Evolutionary conservation across 495 filamentous ascomycete species (phyloP).

Genomic region (Aeminium ludgeri): DNA sequence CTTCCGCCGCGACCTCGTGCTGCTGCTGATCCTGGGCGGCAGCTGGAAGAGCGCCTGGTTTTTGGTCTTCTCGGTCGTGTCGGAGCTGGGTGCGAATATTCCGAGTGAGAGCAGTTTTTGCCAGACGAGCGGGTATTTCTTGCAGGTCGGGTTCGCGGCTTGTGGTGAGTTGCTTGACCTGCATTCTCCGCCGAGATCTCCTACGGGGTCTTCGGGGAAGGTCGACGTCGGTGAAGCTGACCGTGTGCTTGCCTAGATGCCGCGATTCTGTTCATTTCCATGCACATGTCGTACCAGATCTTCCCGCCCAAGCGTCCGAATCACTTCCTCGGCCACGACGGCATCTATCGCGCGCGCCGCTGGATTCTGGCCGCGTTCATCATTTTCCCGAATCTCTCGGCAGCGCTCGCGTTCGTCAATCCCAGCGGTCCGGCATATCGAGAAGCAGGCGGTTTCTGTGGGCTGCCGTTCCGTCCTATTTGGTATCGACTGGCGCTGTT

Average conservation of each 20-base stretch:
- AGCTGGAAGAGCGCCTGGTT: conserved; percentile 51
- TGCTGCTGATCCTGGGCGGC: conserved; percentile 40
- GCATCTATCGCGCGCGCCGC: conserved; percentile 48
- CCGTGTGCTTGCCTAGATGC: conserved; percentile 34
- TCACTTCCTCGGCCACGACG: conserved; percentile 30
- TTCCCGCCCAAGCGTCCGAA: conserved; percentile 33
- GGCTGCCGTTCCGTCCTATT: conserved; percentile 39
- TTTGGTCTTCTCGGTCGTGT: conserved; percentile 41
- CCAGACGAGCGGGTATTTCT: conserved; percentile 48
- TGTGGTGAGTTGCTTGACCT: conserved; percentile 40
- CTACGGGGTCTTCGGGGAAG: neutral
- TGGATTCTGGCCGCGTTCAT: conserved; percentile 37
- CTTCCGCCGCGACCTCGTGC: conserved; percentile 36
- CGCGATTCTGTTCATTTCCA: conserved; percentile 49
- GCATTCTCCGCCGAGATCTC: conserved; percentile 2
- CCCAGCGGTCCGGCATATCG: conserved; percentile 32
- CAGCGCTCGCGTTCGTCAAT: conserved; percentile 48
- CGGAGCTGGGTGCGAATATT: conserved; percentile 30
- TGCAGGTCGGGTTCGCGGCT: conserved; percentile 46
- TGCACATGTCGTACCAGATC: conserved; percentile 54
- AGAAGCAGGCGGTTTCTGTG: conserved; percentile 47
- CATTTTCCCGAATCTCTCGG: conserved; percentile 38
- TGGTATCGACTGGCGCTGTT: conserved; percentile 50
- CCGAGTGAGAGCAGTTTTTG: conserved; percentile 39
- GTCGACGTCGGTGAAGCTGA: neutral